Conservation (phyloP, 2,329 filamentous ascomycete species). For the Gnomoniopsis sp. region DNA sequence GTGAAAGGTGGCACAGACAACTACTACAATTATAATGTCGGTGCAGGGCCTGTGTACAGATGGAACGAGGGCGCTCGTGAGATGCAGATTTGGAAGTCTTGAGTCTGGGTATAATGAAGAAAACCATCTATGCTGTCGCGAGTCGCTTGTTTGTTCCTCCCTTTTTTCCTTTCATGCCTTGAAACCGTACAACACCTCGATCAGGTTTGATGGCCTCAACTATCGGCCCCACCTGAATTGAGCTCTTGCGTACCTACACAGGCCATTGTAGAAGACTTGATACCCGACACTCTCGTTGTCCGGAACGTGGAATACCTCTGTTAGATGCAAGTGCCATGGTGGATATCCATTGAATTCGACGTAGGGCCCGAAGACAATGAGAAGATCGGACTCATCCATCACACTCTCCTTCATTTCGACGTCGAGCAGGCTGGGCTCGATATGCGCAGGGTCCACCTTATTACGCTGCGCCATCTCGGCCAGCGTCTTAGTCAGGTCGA, state of each 20-base stretch:
- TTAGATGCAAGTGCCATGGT: constrained; percentile 92
- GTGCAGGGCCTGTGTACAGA: constrained; percentile 61
- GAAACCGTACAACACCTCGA: constrained; percentile 5
- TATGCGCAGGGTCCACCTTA: constrained; percentile 78
- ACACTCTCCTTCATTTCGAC: constrained; percentile 77
- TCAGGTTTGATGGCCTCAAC: constrained; percentile 14
- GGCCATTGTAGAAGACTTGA: constrained; percentile 82
- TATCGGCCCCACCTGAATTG: constrained; percentile 81
- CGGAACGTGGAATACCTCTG: constrained; percentile 81
- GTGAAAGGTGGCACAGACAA: constrained; percentile 73
- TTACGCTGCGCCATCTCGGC: constrained; percentile 91
- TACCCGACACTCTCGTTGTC: constrained; percentile 86
- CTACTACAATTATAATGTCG: constrained; percentile 82
- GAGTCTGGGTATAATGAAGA: constrained; percentile 17
- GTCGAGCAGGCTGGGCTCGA: constrained; percentile 82
- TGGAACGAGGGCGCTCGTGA: constrained; percentile 59
- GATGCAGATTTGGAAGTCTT: constrained; percentile 38
- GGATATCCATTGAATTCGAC: constrained; percentile 89
- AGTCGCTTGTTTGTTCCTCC: not conserved
- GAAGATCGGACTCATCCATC: constrained; percentile 84
- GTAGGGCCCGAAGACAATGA: constrained; percentile 81
- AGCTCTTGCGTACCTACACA: constrained; percentile 81
- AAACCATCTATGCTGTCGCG: constrained; percentile 9
- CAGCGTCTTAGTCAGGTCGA: constrained; percentile 91
- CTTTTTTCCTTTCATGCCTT: constrained; percentile 8